A percentile compares a stretch with the other conserved stretches of the same genome.
Conservation (phyloP, 371 early-diverging fungal species). For the Circinella minor region DNA sequence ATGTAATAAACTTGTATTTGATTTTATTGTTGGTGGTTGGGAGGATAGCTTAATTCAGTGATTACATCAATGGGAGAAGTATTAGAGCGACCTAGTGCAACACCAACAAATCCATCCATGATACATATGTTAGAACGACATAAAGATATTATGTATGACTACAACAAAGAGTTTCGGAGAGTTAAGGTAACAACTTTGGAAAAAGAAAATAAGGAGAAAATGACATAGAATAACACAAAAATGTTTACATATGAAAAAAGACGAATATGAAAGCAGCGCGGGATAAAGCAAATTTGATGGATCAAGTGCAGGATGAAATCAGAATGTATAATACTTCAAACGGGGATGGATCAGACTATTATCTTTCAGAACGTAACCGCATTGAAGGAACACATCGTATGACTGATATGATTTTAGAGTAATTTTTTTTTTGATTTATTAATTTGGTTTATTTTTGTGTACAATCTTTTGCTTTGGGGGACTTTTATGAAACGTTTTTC, state of each 20-base stretch:
- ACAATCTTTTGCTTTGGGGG: background rate
- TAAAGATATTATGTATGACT: conserved; percentile 73
- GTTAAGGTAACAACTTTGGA: conserved; percentile 43
- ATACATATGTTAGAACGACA: conserved; percentile 74
- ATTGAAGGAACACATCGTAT: conserved; percentile 66
- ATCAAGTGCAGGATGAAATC: conserved; percentile 3
- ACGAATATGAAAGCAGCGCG: conserved; percentile 60
- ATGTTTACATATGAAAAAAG: conserved; percentile 23
- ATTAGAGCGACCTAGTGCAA: conserved; percentile 54
- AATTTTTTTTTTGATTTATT: conserved; percentile 19
- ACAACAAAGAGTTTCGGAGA: conserved; percentile 68
- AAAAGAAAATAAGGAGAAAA: background rate
- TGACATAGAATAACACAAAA: background rate
- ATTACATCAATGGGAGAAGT: conserved; percentile 61
- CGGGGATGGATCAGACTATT: conserved; percentile 53
- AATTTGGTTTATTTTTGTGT: background rate
- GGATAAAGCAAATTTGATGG: conserved; percentile 42
- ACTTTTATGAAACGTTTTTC: background rate
- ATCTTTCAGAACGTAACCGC: conserved; percentile 63
- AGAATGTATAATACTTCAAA: conserved; percentile 51
- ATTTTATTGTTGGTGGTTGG: no score
- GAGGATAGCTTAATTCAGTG: conserved; percentile 54
- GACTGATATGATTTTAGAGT: conserved; percentile 73
- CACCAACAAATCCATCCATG: conserved; percentile 67
- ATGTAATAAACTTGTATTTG: no score